Conservation (phyloP, 352 stramenopile genomes). For the Elongisporangium senticosum region DNA sequence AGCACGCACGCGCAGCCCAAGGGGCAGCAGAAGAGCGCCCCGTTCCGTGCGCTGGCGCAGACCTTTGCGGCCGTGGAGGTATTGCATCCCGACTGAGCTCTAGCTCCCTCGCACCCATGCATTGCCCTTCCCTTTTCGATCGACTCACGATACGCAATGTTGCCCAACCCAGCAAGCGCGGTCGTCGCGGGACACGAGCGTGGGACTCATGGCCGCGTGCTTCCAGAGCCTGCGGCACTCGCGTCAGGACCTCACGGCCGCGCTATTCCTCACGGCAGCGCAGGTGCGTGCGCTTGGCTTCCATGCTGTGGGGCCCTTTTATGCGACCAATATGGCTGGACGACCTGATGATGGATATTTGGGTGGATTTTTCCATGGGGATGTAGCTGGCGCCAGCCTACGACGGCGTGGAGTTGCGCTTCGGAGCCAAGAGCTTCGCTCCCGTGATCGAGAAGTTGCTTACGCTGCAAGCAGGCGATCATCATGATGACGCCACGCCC, state of each 20-base stretch:
- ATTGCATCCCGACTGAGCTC: conserved; percentile 1
- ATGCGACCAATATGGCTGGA: neutral
- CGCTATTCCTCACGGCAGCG: conserved; percentile 64
- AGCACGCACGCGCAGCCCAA: neutral
- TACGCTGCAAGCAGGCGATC: conserved; percentile 6
- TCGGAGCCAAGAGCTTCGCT: conserved; percentile 58
- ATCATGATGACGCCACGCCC: neutral
- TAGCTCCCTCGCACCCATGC: neutral
- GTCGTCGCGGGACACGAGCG: conserved; percentile 46
- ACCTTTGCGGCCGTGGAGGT: conserved; percentile 57
- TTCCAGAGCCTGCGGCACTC: conserved; percentile 38
- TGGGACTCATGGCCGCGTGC: conserved; percentile 33
- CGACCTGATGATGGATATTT: conserved; percentile 1
- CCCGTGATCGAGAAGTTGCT: conserved; percentile 39
- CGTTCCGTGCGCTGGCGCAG: conserved; percentile 36
- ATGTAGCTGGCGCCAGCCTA: conserved; percentile 58
- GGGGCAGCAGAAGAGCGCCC: conserved; percentile 1
- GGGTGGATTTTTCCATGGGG: neutral
- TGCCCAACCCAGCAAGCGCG: conserved; percentile 29
- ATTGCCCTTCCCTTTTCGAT: neutral
- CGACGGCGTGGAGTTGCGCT: conserved; percentile 68
- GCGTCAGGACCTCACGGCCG: conserved; percentile 30
- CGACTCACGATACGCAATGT: conserved; percentile 1
- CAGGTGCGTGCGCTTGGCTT: conserved; percentile 14
- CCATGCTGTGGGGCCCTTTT: neutral